Conservation (phyloP, 2,329 filamentous ascomycete species). For the Grosmannia clavigera region DNA sequence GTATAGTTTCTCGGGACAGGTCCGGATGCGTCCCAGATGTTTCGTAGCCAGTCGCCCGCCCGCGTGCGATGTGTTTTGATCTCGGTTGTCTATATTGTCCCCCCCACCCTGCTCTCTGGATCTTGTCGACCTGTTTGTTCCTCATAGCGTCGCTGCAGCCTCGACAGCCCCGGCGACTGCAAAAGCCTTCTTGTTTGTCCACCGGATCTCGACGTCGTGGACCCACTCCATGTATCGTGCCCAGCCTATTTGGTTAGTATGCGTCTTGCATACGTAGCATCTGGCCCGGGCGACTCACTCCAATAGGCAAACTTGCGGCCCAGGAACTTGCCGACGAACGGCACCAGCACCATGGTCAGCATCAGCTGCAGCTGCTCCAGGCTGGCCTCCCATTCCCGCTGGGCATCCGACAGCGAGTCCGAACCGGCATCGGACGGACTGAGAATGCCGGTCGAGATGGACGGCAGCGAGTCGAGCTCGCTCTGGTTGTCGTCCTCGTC, state of each 20-base stretch:
- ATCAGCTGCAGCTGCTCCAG: slow-evolving; percentile 88
- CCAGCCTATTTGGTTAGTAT: slow-evolving; percentile 51
- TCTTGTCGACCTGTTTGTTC: not conserved
- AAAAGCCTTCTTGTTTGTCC: slow-evolving; percentile 51
- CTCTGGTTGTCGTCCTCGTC: slow-evolving; percentile 33
- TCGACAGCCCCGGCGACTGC: slow-evolving; percentile 51
- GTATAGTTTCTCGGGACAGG: not conserved
- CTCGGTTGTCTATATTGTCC: not conserved
- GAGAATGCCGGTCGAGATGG: slow-evolving; percentile 38
- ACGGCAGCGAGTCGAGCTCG: slow-evolving; percentile 53
- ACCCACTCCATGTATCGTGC: slow-evolving; percentile 90
- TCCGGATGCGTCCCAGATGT: not conserved
- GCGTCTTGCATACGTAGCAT: not conserved
- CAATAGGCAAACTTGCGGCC: slow-evolving; percentile 92
- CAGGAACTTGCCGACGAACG: slow-evolving; percentile 88
- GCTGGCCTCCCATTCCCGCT: slow-evolving; percentile 89
- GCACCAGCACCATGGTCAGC: slow-evolving; percentile 86
- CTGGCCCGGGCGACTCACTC: slow-evolving; percentile 48
- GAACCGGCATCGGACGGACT: slow-evolving; percentile 17
- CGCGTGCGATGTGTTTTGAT: not conserved
- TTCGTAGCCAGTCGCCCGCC: not conserved
- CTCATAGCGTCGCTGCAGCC: slow-evolving; percentile 42
- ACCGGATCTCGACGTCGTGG: slow-evolving; percentile 62
- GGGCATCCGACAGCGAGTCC: slow-evolving; percentile 67
- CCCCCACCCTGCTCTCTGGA: not conserved